Evolutionary conservation across 345 rosid species (phyloP), one percentile per base, ranked within the genome.

Genomic region (Eucalyptus erythrocorys): DNA sequence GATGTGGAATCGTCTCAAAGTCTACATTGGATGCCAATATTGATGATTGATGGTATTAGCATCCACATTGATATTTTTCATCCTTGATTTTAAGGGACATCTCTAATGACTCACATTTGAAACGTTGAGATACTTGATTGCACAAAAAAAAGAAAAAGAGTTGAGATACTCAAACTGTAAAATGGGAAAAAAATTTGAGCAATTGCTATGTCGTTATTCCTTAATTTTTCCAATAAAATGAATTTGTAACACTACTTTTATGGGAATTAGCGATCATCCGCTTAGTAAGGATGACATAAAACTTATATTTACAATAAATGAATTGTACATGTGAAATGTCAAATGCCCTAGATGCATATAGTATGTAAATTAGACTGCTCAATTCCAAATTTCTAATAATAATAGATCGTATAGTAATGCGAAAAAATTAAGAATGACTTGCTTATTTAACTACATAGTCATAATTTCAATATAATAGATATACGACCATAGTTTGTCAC

Each of bases 291-390:
- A 55, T 22, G 61, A 55, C 13, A 9, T 55, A 8, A 55, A 55
- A 55, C 13, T 55, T 9, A 55, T 22, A 55, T 24, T 22, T 24
- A 24, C 1, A 13, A 22, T 55, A 55, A 55, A 55, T 8, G 12
- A 9, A 55, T 55, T 55, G 13, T 13, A 55, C 61, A 2, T 24
- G 1, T 55, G 1, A 55, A 4, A 55, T 55, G 61, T 55, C 11
- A 22, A 24, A 4, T 24, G 61, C 0, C 61, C 19, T 0, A 5
- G 1, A 49, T 49, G 51, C 7, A 6, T 5, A 49, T 0, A 6
- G 6, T 51, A 51, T 0, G 2, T 51, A 19, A 51, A 24, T 51
- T 1, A 51, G 2, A 7, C 57, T 51, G 19, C 57, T 51, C 10
- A 17, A 51, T 51, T 51, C 27, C 30, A 55, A 55, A 10, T 22